A percentile compares a stretch with the other conserved stretches of the same genome.
phyloP scores from a whole-genome alignment of 148 eudicot genomes.

The Vaccinium vitisidaea region DNA sequence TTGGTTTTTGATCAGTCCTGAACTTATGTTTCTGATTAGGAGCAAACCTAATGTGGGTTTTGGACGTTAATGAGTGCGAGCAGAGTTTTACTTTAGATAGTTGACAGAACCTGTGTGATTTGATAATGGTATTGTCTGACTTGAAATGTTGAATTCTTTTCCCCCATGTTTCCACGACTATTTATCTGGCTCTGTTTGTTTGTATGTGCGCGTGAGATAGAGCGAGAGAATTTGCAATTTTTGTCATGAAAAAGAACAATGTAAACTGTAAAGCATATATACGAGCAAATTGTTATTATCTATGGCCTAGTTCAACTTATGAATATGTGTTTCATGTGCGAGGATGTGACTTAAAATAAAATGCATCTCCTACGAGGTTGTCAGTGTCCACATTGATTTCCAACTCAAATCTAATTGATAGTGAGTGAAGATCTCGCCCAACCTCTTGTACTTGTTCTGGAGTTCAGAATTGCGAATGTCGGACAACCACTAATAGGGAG shows the following conservation, averaged over 20 bases:
- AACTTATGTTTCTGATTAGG: neutral
- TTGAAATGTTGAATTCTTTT: neutral
- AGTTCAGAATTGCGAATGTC: neutral
- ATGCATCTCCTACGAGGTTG: neutral
- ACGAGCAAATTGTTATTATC: neutral
- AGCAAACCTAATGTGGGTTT: neutral
- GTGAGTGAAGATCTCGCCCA: neutral
- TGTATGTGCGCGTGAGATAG: neutral
- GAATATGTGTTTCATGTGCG: neutral
- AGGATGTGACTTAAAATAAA: neutral
- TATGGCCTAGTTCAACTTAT: neutral
- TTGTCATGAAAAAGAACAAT: neutral
- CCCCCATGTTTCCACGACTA: neutral
- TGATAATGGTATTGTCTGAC: neutral
- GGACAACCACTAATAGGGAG: neutral
- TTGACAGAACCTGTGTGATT: neutral
- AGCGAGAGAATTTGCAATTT: neutral
- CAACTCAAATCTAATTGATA: neutral
- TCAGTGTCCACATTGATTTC: neutral
- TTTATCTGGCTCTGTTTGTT: neutral
- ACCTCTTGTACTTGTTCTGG: neutral
- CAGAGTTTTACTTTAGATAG: neutral
- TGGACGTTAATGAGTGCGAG: neutral
- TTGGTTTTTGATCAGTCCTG: neutral
- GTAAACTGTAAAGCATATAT: neutral